Base-by-base conservation (phyloP, 306 rosid genomes). In the Ormosia emarginata region DNA sequence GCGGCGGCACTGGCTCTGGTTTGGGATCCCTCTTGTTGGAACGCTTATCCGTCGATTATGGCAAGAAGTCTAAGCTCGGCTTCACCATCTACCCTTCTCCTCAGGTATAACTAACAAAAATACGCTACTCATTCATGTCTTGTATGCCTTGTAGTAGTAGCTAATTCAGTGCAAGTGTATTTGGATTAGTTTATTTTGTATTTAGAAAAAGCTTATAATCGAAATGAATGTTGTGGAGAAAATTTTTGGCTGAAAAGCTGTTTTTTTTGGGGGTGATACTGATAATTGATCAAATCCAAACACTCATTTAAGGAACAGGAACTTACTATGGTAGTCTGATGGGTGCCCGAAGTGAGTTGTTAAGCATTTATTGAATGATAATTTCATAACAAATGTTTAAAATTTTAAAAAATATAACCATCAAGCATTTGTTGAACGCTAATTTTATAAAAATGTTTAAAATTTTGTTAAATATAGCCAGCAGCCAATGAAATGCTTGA, bases 81-180 rank as follows among this genome's bases (percentile, higher is more conserved):
- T 95, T 95, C 91, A 91, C 99, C 79, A 95, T 95, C 85, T 95
- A 93, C 63, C 99, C 99, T 58, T 95, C 99, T n/a, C 99, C 99
- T 8, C 99, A 95, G 99, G 98, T 94, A 84, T 72, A 17, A 66
- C 33, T 0, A 55, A 5, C 43, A 34, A 73, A 7, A 3, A 14
- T 10, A 6, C 37, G 10, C 24, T 11, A 4, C 66, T 36, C 18
- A 17, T 17, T 36, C 18, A 17, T 17, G 34, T 46, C 49, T 9
- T 37, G 40, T 53, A 29, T 17, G 24, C 24, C 24, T 24, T 24
- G 0, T 24, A 24, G 24, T 24, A 0, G 24, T 24, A 24, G 24
- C 18, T 37, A 55, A 32, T 18, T 32, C 18, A 17, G 9, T 11
- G 8, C 32, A 1, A 58, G 61, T 32, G 5, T 40, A 8, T 40